phyloP scores from a whole-genome alignment of 2,329 filamentous ascomycete genomes.

The Elsinoe perseae region DNA sequence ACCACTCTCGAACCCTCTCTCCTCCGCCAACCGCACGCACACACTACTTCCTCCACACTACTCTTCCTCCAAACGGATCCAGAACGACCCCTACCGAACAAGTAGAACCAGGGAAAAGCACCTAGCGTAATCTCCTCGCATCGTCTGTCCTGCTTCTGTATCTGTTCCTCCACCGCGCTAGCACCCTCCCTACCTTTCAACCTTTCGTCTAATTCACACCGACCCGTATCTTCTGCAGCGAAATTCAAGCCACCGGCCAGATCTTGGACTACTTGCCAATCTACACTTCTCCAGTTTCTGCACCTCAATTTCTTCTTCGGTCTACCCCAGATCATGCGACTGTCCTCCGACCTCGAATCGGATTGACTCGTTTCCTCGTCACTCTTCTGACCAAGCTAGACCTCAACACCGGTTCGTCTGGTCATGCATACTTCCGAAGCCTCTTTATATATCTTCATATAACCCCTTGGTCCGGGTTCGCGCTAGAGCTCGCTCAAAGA shows the following conservation, averaged over 20 bases:
- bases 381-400: not conserved
- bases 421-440: not conserved
- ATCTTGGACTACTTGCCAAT: not conserved
- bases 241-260: slow-evolving; percentile 1
- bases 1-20: not conserved
- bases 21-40: not conserved
- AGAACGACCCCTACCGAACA: slow-evolving; percentile 2
- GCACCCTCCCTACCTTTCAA: not conserved
- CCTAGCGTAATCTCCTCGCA: slow-evolving; percentile 4
- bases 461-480: slow-evolving; percentile 4
- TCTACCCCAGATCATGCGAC: slow-evolving; percentile 12
- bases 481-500: not conserved
- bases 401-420: not conserved
- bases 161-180: not conserved
- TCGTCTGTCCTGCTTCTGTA: slow-evolving; percentile 5
- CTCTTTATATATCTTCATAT: not conserved
- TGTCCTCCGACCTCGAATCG: slow-evolving; percentile 10
- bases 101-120: not conserved
- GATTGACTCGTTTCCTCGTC: not conserved
- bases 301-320: not conserved
- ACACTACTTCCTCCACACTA: not conserved
- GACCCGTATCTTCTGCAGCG: not conserved
- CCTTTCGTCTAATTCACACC: not conserved
- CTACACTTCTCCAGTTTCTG: slow-evolving; percentile 3
- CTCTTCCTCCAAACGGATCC: not conserved